Conservation (phyloP, 140 eudicot species). For the Oenanthe javanica region DNA sequence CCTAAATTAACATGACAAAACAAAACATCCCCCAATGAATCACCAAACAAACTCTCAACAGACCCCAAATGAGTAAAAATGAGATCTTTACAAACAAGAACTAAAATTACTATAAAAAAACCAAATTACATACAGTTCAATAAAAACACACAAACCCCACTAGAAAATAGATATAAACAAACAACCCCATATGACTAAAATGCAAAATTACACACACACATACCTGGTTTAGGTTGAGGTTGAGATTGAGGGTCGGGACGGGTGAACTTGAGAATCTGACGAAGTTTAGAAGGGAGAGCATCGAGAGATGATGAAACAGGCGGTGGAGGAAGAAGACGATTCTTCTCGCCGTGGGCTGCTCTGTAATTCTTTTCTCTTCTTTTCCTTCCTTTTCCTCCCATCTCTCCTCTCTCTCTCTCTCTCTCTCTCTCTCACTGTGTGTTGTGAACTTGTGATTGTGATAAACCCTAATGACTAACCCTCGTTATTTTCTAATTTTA, state of each 20-base stretch:
- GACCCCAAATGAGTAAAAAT: no score
- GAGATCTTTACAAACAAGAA: neutral
- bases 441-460: neutral
- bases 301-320: slow-evolving; percentile 67
- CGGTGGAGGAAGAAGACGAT: slow-evolving; percentile 78
- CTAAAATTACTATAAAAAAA: neutral
- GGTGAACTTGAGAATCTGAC: slow-evolving; percentile 45
- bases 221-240: slow-evolving; percentile 12
- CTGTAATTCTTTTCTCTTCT: slow-evolving; percentile 91
- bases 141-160: neutral
- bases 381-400: slow-evolving; percentile 85
- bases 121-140: neutral
- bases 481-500: no score
- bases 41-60: no score
- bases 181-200: neutral
- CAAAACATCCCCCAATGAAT: neutral
- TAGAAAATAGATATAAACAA: neutral
- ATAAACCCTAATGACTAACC: neutral
- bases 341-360: slow-evolving; percentile 79
- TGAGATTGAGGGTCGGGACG: slow-evolving; percentile 11
- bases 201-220: neutral
- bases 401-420: slow-evolving; percentile 18
- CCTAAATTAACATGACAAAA: slow-evolving; percentile 19
- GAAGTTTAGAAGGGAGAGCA: slow-evolving; percentile 79
- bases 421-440: no score